These are phyloP conservation scores for Plantago rigida DNA, from an alignment of 305 asterid genomes.

Conservation along the genomic window DNA sequence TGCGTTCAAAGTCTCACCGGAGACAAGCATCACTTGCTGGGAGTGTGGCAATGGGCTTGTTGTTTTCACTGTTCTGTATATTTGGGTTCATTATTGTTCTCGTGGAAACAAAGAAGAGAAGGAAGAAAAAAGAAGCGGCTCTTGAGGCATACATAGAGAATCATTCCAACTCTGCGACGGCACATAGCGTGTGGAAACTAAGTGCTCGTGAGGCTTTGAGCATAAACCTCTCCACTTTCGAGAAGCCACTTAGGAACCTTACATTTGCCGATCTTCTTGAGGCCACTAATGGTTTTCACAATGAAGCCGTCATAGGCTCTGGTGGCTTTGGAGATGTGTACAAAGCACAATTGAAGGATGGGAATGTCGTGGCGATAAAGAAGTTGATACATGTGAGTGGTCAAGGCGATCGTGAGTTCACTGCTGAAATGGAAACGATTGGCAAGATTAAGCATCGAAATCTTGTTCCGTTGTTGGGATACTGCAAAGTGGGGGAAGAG, in stretches of 20 bases:
- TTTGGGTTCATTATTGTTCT: conserved; percentile 62
- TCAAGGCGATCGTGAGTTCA: conserved; percentile 75
- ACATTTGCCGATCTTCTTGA: conserved; percentile 77
- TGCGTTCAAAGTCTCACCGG: conserved; percentile 45
- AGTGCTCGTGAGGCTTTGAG: conserved; percentile 65
- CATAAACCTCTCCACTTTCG: conserved; percentile 66
- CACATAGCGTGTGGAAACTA: conserved; percentile 52
- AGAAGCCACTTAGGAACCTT: conserved; percentile 74
- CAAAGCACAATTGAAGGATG: conserved; percentile 64
- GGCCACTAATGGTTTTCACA: conserved; percentile 65
- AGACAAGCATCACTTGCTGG: conserved; percentile 67
- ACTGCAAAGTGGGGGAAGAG: conserved; percentile 71
- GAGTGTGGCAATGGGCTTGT: conserved; percentile 71
- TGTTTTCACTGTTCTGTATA: conserved; percentile 76
- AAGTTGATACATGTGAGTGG: conserved; percentile 64
- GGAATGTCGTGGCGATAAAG: conserved; percentile 64
- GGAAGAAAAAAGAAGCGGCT: conserved; percentile 67
- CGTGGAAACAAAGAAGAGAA: conserved; percentile 61
- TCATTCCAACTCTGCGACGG: conserved; percentile 58
- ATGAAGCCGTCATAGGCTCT: conserved; percentile 51
- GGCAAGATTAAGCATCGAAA: conserved; percentile 70
- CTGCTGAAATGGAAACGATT: conserved; percentile 78
- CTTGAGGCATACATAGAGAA: conserved; percentile 69
- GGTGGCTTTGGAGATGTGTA: conserved; percentile 82
- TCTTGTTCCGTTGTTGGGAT: conserved; percentile 69